Percentiles rank a stretch among this genome's conserved stretches.
These are phyloP conservation scores for Blastobotrys terrestris DNA, from an alignment of 805 yeast species.

Conservation along the genomic window DNA sequence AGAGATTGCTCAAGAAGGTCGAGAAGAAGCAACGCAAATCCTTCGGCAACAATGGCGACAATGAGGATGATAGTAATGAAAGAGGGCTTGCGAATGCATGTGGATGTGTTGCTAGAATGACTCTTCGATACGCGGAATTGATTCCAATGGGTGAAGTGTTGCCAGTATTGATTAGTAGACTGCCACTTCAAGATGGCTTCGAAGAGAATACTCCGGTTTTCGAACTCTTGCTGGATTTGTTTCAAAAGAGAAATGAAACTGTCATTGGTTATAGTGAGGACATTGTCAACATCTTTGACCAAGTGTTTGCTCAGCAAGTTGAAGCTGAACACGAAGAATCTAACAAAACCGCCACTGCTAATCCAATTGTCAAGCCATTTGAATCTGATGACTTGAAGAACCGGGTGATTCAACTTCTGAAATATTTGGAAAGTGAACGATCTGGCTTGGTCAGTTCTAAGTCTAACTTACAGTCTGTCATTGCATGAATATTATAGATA, in stretches of 20 bases:
- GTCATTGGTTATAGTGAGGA: constrained; percentile 35
- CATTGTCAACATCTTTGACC: constrained; percentile 62
- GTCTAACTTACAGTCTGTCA: neutral
- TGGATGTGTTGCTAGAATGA: constrained; percentile 94
- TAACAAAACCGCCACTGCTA: constrained; percentile 37
- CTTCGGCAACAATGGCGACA: constrained; percentile 37
- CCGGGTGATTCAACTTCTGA: constrained; percentile 64
- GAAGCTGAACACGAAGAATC: constrained; percentile 45
- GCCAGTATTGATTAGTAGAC: constrained; percentile 65
- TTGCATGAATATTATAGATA: neutral
- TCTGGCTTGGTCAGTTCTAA: constrained; percentile 36
- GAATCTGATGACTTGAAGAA: constrained; percentile 57
- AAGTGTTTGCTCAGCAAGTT: constrained; percentile 66
- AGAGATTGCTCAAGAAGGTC: constrained; percentile 70
- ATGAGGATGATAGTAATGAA: constrained; percentile 75
- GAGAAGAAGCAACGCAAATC: constrained; percentile 49
- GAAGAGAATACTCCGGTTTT: constrained; percentile 93
- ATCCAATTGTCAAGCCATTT: constrained; percentile 46
- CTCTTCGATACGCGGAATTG: constrained; percentile 58
- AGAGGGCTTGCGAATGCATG: constrained; percentile 90
- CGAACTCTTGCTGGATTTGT: constrained; percentile 65
- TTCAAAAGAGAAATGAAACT: constrained; percentile 53
- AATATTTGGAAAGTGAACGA: constrained; percentile 59
- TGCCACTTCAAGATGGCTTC: constrained; percentile 81
- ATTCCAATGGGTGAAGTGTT: constrained; percentile 74